Evolutionary conservation across 192 early-diverging fungal species (phyloP), one percentile per base, ranked within the genome.

Genomic region (Spizellomyces sp.): DNA sequence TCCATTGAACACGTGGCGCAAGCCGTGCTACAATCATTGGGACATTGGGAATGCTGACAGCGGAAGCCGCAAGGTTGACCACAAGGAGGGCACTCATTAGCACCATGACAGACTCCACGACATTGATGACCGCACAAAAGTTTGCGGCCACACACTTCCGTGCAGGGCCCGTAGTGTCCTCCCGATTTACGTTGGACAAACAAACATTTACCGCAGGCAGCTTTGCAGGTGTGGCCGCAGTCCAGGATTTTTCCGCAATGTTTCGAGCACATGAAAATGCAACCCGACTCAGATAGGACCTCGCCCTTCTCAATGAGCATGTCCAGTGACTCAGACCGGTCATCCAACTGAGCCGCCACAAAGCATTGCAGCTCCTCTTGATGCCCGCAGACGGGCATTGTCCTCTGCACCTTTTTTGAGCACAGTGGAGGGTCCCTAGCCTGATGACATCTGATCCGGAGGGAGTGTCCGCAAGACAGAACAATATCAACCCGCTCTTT

Each of bases 1-100:
- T 5, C 41, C 45, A 78, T 74, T 42, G 78, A 62, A 69, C 87
- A 89, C 9, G 78, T 74, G 10, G 67, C 46, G 70, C 86, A 87
- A 2, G 75, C 42, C 3, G 67, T 55, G 21, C 71, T 60, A 58
- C 87, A 89, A 2, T 10, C 9, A 17, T 64, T 56, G 5, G 62
- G 14, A 58, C 87, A 89, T 36, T 4, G 58, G 8, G 43, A 50
- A 60, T 89, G 87, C 0, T 45, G 8, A 52, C 87, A 89, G 5
- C 14, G n/a, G 2, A 80, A 48, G 4, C 41, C 67, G 56, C 87
- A 88, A 1, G 0, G 9, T n/a, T 60, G 54, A 0, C 9, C n/a
- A 71, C 87, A 88, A 4, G 80, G 76, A 19, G 79, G 78, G 60
- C 85, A 87, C 5, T 63, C 36, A 12, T 54, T 44, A 1, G 41